Conservation (phyloP, 192 early-diverging fungal genomes). For the Coemansia sp. region DNA sequence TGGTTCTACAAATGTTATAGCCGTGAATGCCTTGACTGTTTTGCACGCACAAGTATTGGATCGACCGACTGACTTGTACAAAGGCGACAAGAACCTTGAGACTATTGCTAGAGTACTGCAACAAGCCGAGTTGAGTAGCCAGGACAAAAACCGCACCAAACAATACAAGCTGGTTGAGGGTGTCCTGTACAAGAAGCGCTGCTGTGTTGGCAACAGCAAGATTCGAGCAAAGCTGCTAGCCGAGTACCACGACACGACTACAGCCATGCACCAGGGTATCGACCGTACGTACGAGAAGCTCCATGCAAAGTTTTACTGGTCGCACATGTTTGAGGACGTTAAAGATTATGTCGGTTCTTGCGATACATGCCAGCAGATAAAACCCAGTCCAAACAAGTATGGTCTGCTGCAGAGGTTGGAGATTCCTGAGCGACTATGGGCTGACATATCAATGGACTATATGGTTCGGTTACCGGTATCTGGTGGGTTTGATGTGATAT, state of each 20-base stretch:
- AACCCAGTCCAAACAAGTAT: slow-evolving; percentile 2
- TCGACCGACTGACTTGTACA: too few relatives aligned
- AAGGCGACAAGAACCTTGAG: too few relatives aligned
- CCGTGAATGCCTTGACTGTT: too few relatives aligned
- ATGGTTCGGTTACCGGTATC: background rate
- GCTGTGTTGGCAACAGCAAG: background rate
- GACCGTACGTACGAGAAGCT: background rate
- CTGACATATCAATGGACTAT: slow-evolving; percentile 2
- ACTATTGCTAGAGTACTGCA: too few relatives aligned
- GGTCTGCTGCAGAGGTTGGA: slow-evolving; percentile 1
- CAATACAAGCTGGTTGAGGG: too few relatives aligned
- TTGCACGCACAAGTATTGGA: too few relatives aligned
- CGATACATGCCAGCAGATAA: background rate
- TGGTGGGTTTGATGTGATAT: background rate
- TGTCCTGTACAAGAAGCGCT: too few relatives aligned
- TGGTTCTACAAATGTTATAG: too few relatives aligned
- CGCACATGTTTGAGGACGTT: background rate
- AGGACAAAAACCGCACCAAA: too few relatives aligned
- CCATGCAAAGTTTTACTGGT: background rate
- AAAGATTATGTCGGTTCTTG: background rate
- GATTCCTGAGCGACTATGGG: background rate
- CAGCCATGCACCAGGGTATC: background rate
- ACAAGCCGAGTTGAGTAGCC: too few relatives aligned
- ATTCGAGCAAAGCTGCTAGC: too few relatives aligned
- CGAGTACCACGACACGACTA: background rate